A percentile compares a stretch with the other conserved stretches of the same genome.
Evolutionary conservation across 495 filamentous ascomycete species (phyloP).

Genomic region (Penicillium atrosanguineum): DNA sequence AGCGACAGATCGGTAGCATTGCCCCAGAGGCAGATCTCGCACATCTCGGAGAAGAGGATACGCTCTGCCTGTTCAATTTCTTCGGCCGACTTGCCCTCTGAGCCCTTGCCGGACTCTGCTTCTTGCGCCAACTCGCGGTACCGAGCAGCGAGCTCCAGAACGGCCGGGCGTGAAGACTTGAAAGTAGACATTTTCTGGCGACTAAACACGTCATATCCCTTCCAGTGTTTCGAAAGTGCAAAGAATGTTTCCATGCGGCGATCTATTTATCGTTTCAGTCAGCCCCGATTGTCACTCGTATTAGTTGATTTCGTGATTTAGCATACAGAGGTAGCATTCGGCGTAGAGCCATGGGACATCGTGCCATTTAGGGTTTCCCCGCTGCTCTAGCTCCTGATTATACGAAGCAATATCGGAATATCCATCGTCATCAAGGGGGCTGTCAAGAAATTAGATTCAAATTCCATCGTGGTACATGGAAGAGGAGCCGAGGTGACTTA

Average conservation of each 20-base stretch:
- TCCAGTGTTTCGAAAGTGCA: constrained; percentile 79
- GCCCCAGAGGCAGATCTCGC: constrained; percentile 96
- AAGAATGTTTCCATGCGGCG: constrained; percentile 77
- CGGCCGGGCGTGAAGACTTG: constrained; percentile 85
- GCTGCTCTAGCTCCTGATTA: constrained; percentile 77
- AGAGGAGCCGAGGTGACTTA: constrained; percentile 43
- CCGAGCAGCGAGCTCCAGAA: constrained; percentile 78
- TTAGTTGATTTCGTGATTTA: not conserved
- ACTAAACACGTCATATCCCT: constrained; percentile 85
- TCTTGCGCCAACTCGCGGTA: constrained; percentile 66
- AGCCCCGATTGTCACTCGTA: constrained; percentile 4
- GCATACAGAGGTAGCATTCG: constrained; percentile 95
- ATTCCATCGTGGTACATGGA: not conserved
- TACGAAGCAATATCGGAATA: constrained; percentile 73
- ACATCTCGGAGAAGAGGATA: constrained; percentile 86
- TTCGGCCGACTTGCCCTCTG: constrained; percentile 37
- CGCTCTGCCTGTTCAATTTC: constrained; percentile 67
- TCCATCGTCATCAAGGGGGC: constrained; percentile 80
- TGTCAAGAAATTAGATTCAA: constrained; percentile 23
- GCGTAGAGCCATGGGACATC: constrained; percentile 81
- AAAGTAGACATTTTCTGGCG: constrained; percentile 92
- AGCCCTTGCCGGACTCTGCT: constrained; percentile 39
- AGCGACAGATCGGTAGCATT: constrained; percentile 95
- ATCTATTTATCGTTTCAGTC: constrained; percentile 25
- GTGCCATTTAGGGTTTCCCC: constrained; percentile 78